Base-by-base conservation (phyloP, 495 filamentous ascomycete species). In the Astrocystis sublimbata region DNA sequence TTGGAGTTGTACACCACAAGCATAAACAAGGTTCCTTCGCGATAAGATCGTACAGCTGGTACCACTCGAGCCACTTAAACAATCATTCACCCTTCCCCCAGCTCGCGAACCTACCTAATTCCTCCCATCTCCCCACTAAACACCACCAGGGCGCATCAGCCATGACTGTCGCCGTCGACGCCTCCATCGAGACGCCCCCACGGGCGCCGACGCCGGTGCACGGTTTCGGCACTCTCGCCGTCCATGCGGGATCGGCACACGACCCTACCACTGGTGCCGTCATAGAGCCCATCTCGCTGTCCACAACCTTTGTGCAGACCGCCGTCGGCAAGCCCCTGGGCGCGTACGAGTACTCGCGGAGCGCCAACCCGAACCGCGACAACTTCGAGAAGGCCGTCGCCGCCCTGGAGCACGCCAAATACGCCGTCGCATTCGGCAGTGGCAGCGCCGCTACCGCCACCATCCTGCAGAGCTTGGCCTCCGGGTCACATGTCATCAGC, bases 331-430 rank as follows among this genome's bases (percentile, higher is more conserved):
- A 86, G 69, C 94, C 94, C 6, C 81, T 98, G 31, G 94, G 94
- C 51, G 70, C 73, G 45, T 94, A 92, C 75, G 94, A 98, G 75
- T 98, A 98, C 81, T 89, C 86, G 49, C 86, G 94, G 40, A 92
- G 88, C 76, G 85, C 90, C 53, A 98, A 98, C 73, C 94, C 94
- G 28, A 98, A 98, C 73, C 84, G 92, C 43, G 86, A 90, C 72
- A 92, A 97, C 79, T 97, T 98, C 67, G 96, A 99, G 79, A 78
- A 81, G 55, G 92, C 92, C 53, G 84, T 98, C 40, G 94, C 96
- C 19, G 89, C 92, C 5, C 86, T 99, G 60, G 94, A 99, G 76
- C 84, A 93, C 60, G 96, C 92, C 62, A 91, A 89, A 70, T 91
- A 93, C 72, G 94, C 96, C 31, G 87, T 99, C 26, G 93, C 94